These are phyloP conservation scores for Rhizopus microsporus DNA, from an alignment of 371 early-diverging fungal genomes.

Conservation along the genomic window DNA sequence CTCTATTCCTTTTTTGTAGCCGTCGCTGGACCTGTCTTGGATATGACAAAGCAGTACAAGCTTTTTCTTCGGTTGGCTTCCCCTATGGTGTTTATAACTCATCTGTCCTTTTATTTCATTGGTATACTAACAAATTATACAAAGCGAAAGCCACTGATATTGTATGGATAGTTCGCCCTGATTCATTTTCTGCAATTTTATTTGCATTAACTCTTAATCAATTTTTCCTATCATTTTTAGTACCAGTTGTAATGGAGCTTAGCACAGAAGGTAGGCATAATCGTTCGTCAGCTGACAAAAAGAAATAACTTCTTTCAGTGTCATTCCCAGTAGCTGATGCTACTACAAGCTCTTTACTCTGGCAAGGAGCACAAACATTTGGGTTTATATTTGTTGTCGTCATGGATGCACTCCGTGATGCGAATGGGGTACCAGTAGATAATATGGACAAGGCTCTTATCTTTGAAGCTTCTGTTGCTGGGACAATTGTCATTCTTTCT, in stretches of 20 bases:
- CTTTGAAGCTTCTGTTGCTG: slow-evolving; percentile 30
- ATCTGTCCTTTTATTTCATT: slow-evolving; percentile 50
- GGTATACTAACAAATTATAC: slow-evolving; percentile 11
- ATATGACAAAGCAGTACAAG: slow-evolving; percentile 54
- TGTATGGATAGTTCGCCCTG: slow-evolving; percentile 29
- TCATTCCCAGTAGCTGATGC: slow-evolving; percentile 58
- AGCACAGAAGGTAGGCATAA: slow-evolving; percentile 48
- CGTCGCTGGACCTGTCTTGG: slow-evolving; percentile 53
- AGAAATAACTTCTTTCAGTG: slow-evolving; percentile 14
- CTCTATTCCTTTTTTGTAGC: slow-evolving; percentile 10
- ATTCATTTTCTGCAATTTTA: slow-evolving; percentile 46
- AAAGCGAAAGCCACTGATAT: not conserved
- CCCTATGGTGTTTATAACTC: slow-evolving; percentile 49
- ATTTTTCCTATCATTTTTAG: slow-evolving; percentile 48
- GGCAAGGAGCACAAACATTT: slow-evolving; percentile 54
- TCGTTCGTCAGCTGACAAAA: not conserved
- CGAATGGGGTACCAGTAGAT: slow-evolving; percentile 25
- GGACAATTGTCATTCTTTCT: slow-evolving; percentile 18
- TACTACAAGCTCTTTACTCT: slow-evolving; percentile 50
- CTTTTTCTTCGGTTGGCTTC: slow-evolving; percentile 43
- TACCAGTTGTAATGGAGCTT: slow-evolving; percentile 57
- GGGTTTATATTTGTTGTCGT: slow-evolving; percentile 48
- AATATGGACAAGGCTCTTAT: slow-evolving; percentile 34
- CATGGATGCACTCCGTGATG: slow-evolving; percentile 44
- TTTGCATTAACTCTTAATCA: slow-evolving; percentile 50